phyloP scores from a whole-genome alignment of 176 grass and related monocot genomes.

The Carex parvula region DNA sequence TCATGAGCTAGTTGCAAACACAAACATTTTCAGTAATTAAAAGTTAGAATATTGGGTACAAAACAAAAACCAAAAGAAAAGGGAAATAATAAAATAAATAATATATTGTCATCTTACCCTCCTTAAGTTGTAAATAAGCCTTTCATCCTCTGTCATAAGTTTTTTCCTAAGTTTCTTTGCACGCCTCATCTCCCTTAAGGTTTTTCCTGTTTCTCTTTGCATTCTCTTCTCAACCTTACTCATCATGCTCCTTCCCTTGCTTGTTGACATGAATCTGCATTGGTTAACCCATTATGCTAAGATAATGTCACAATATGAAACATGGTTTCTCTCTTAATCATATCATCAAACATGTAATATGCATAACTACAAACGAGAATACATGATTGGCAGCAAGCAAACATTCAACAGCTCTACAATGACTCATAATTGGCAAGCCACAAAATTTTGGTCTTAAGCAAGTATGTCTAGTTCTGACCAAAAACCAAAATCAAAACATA shows the following conservation, averaged over 20 bases:
- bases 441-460: too few species aligned
- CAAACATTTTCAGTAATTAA: neutral
- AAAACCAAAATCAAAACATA: too few species aligned
- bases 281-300: conserved; percentile 1
- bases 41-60: neutral
- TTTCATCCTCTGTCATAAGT: conserved; percentile 95
- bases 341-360: conserved; percentile 7
- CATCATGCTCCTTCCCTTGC: conserved; percentile 72
- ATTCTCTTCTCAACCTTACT: conserved; percentile 98
- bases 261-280: conserved; percentile 69
- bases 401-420: neutral
- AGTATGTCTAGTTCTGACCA: too few species aligned
- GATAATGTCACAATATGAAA: neutral
- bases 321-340: conserved; percentile 8
- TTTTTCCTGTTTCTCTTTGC: conserved; percentile 81
- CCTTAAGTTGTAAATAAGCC: conserved; percentile 77
- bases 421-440: too few species aligned
- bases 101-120: conserved; percentile 37
- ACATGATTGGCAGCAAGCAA: neutral
- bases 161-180: conserved; percentile 91
- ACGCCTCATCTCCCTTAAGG: conserved; percentile 72
- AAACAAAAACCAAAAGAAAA: neutral
- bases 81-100: neutral
- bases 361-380: neutral
- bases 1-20: neutral